phyloP scores from a whole-genome alignment of 495 filamentous ascomycete species.

The Saxispiralis lemnorum region DNA sequence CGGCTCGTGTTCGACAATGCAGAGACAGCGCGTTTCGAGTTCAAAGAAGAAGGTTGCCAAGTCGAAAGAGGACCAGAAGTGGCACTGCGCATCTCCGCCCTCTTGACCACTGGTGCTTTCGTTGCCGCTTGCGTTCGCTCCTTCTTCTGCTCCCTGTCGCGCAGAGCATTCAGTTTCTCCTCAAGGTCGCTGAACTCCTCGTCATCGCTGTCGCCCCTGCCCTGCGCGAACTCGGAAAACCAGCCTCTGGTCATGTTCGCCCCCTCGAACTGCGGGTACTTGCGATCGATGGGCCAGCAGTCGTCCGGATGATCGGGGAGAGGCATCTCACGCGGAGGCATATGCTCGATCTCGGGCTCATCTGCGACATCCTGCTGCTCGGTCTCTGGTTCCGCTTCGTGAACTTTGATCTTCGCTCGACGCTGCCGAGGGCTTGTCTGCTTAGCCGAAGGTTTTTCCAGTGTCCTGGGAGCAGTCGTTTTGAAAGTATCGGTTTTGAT shows the following conservation, averaged over 20 bases:
- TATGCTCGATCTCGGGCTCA: constrained; percentile 60
- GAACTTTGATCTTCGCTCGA: constrained; percentile 28
- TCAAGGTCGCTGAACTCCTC: constrained; percentile 41
- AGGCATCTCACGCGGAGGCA: constrained; percentile 34
- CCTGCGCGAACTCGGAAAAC: constrained; percentile 45
- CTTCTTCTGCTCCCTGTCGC: constrained; percentile 22
- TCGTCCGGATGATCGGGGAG: constrained; percentile 46
- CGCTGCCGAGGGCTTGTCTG: constrained; percentile 34
- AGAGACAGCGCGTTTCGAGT: constrained; percentile 36
- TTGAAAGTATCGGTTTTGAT: constrained; percentile 59
- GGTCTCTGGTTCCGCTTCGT: constrained; percentile 28
- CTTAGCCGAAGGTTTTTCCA: constrained; percentile 27
- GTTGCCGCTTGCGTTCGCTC: constrained; percentile 26
- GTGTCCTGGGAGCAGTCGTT: constrained; percentile 37
- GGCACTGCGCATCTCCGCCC: constrained; percentile 15
- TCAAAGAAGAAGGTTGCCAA: constrained; percentile 27
- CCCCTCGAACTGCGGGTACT: constrained; percentile 31
- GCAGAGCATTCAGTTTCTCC: constrained; percentile 41
- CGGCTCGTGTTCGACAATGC: constrained; percentile 30
- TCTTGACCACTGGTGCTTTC: constrained; percentile 21
- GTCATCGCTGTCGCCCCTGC: constrained; percentile 42
- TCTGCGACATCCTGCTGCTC: constrained; percentile 21
- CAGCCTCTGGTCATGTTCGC: constrained; percentile 54
- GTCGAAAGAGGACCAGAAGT: neutral
- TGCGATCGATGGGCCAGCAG: constrained; percentile 36